These are phyloP conservation scores for Alternaria arbusti DNA, from an alignment of 2,329 filamentous ascomycete species.

Conservation along the genomic window DNA sequence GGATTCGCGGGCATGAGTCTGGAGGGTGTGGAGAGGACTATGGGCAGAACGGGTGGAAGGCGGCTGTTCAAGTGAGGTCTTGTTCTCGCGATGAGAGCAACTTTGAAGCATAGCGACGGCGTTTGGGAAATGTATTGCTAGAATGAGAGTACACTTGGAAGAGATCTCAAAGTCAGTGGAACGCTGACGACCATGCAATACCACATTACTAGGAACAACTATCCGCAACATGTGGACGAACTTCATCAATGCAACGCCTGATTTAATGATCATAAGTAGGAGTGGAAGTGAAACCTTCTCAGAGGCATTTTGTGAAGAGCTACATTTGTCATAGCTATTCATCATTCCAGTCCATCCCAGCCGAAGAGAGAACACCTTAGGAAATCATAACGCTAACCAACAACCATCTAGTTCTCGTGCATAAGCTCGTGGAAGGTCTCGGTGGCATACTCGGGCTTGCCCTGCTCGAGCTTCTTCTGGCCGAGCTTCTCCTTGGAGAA, in stretches of 20 bases:
- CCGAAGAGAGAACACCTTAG: slow-evolving; percentile 34
- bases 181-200: background rate
- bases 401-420: slow-evolving; percentile 55
- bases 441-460: slow-evolving; percentile 65
- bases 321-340: slow-evolving; percentile 36
- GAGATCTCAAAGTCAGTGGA: background rate
- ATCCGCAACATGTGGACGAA: background rate
- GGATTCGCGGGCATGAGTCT: slow-evolving; percentile 59
- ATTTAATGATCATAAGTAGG: slow-evolving; percentile 1
- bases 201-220: background rate
- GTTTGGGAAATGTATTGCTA: slow-evolving; percentile 7
- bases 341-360: slow-evolving; percentile 30
- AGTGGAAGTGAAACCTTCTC: slow-evolving; percentile 28
- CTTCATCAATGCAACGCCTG: background rate
- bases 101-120: slow-evolving; percentile 15
- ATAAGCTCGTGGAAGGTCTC: slow-evolving; percentile 59
- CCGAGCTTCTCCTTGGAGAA: slow-evolving; percentile 88
- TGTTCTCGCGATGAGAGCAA: no score
- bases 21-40: slow-evolving; percentile 54
- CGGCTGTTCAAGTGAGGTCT: slow-evolving; percentile 51
- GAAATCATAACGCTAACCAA: slow-evolving; percentile 29
- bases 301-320: slow-evolving; percentile 36
- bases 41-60: slow-evolving; percentile 54
- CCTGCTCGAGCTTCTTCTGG: slow-evolving; percentile 67
- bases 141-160: background rate